Evolutionary conservation across 441 rosid genomes (phyloP).

Genomic region (Mallotus repandus): DNA sequence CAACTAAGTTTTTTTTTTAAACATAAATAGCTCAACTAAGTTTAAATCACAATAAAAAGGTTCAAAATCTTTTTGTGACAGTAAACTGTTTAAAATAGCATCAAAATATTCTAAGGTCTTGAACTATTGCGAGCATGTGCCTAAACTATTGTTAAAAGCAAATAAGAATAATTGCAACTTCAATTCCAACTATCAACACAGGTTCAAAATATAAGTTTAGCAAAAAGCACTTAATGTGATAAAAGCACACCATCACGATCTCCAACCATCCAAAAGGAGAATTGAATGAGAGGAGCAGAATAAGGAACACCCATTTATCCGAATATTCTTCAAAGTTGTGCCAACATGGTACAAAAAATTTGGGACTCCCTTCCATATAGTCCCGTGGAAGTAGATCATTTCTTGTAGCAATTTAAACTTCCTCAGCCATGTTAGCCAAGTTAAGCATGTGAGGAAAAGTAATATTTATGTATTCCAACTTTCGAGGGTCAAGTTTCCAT

Average conservation of each 20-base stretch:
- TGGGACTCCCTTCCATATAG: constrained; percentile 41
- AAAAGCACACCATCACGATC: too few species aligned
- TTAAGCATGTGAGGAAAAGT: constrained; percentile 96
- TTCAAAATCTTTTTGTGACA: neutral
- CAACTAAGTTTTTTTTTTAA: too few species aligned
- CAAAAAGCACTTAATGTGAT: neutral
- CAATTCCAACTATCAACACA: neutral
- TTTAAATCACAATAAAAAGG: neutral
- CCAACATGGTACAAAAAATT: constrained; percentile 37
- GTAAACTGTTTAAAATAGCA: neutral
- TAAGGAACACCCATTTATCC: constrained; percentile 80
- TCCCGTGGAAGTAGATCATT: constrained; percentile 62
- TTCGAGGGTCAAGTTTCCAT: too few species aligned
- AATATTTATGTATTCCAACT: too few species aligned
- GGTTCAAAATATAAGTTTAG: neutral
- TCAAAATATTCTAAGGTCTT: neutral
- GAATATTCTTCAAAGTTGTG: constrained; percentile 72
- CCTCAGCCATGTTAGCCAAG: constrained; percentile 93
- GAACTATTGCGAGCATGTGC: neutral
- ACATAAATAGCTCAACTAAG: constrained; percentile 1
- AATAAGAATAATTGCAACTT: neutral
- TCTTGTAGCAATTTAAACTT: constrained; percentile 61
- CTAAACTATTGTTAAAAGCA: neutral
- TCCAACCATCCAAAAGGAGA: constrained; percentile 38
- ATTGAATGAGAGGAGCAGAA: constrained; percentile 82